Evolutionary conservation across 1,284 basidiomycete genomes (phyloP), one percentile per base, ranked within the genome.

Genomic region (Sporisorium iseilematis-ciliati): DNA sequence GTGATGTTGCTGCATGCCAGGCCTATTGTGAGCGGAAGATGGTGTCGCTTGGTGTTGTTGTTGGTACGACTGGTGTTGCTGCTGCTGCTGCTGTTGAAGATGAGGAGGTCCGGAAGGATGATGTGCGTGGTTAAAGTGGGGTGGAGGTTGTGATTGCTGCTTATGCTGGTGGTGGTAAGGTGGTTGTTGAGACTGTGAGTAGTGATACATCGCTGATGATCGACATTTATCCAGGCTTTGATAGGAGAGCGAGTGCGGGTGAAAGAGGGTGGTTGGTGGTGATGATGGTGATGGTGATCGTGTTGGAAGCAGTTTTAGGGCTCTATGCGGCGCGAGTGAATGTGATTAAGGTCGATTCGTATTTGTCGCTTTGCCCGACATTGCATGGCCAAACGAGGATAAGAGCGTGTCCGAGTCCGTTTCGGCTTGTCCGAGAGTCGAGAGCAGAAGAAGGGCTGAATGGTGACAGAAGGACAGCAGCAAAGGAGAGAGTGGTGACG

Each of bases 131-230:
- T 35, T 69, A 43, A 38, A 51, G 52, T 55, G 66, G 18, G 63
- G 57, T 31, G 58, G 61, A 45, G 62, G 62, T 10, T 60, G 68
- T 16, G 51, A 35, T 38, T 65, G 62, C 7, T 71, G 58, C 46
- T 71, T 62, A 61, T 71, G 62, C 45, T 65, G 68, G 29, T 70
- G 68, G 54, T 71, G 64, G 56, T 63, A 65, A 31, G 57, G 56
- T 42, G 49, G 62, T 46, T 64, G 71, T 43, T 68, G 71, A 29
- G 71, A 71, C 31, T 65, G 63, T 20, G 68, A 74, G 43, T 74
- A 65, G 57, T 68, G 71, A 74, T 74, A 74, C 71, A 74, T 74
- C 49, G 61, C 65, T 57, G 62, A 43, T 43, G 61, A 65, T 64
- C 70, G 57, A 65, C 70, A 73, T 73, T 63, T 59, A 70, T 61